Evolutionary conservation across 352 stramenopile genomes (phyloP).

Genomic region (Discostella stelligera): DNA sequence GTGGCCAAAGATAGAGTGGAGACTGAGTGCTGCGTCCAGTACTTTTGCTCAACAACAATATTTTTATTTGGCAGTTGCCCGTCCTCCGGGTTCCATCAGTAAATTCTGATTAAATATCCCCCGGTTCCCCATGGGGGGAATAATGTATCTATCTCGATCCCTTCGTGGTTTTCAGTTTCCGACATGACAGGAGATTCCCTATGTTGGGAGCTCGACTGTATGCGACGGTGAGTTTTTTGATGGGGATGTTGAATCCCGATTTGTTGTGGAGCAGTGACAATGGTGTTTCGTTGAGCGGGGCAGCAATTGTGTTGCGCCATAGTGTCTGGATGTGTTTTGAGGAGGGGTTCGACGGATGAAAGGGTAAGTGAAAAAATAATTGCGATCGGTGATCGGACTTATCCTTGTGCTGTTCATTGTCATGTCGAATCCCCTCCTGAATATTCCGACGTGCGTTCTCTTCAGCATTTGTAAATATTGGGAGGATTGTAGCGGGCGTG

Average conservation of each 20-base stretch:
- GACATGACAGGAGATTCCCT: background rate
- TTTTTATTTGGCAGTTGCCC: no score
- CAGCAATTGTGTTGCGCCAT: background rate
- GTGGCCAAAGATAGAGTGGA: no score
- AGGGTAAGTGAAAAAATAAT: slow-evolving; percentile 5
- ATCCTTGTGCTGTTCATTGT: no score
- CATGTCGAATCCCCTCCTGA: background rate
- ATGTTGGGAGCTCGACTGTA: slow-evolving; percentile 5
- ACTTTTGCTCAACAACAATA: no score
- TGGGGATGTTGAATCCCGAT: background rate
- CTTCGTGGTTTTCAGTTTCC: background rate
- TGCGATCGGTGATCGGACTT: no score
- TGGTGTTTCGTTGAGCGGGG: background rate
- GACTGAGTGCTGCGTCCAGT: no score
- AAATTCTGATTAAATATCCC: no score
- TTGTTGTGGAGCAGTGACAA: background rate
- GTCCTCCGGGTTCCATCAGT: no score
- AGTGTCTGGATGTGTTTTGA: slow-evolving; percentile 6
- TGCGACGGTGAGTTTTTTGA: background rate
- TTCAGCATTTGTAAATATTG: slow-evolving; percentile 20
- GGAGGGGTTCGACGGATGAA: slow-evolving; percentile 13
- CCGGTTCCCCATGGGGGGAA: no score
- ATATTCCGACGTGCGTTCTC: slow-evolving; percentile 13
- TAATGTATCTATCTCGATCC: no score
- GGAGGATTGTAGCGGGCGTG: background rate